Evolutionary conservation across 805 yeast genomes (phyloP).

Genomic region (Wickerhamiella hasegawae): DNA sequence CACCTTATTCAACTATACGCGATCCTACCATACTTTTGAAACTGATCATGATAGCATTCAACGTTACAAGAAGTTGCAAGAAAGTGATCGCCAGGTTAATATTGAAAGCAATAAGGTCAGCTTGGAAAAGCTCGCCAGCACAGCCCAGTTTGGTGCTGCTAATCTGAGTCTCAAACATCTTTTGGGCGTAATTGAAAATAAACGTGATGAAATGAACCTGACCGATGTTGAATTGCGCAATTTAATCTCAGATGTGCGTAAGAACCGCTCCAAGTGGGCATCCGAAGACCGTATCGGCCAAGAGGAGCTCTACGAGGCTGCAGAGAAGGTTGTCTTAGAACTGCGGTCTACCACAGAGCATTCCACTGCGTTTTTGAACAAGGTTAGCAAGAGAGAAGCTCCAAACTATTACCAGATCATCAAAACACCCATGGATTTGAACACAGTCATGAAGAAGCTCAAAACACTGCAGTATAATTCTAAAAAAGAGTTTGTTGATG

Average conservation of each 20-base stretch:
- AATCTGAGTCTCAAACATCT: slow-evolving; percentile 67
- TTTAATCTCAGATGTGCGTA: slow-evolving; percentile 80
- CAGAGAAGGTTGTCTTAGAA: slow-evolving; percentile 87
- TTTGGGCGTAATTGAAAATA: slow-evolving; percentile 57
- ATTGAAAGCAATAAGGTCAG: slow-evolving; percentile 13
- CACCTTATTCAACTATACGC: slow-evolving; percentile 32
- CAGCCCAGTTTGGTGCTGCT: slow-evolving; percentile 52
- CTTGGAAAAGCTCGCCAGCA: slow-evolving; percentile 11
- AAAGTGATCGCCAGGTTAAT: slow-evolving; percentile 54
- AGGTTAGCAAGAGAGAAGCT: slow-evolving; percentile 95
- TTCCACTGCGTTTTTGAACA: slow-evolving; percentile 86
- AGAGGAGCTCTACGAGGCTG: slow-evolving; percentile 93
- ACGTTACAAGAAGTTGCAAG: slow-evolving; percentile 62
- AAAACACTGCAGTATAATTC: slow-evolving; percentile 68
- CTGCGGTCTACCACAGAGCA: slow-evolving; percentile 87
- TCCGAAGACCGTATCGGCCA: slow-evolving; percentile 91
- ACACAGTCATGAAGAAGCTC: slow-evolving; percentile 82
- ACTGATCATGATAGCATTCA: slow-evolving; percentile 55
- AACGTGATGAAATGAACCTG: slow-evolving; percentile 54
- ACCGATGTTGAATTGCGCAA: slow-evolving; percentile 74
- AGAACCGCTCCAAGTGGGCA: slow-evolving; percentile 95
- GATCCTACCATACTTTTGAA: slow-evolving; percentile 51
- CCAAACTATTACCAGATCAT: slow-evolving; percentile 88
- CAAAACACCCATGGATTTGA: slow-evolving; percentile 90
- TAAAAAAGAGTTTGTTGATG: slow-evolving; percentile 86